Percentiles rank a stretch among this genome's conserved stretches.
These are phyloP conservation scores for Trypanosoma lewisi DNA, from an alignment of 208 protist species.

Conservation along the genomic window DNA sequence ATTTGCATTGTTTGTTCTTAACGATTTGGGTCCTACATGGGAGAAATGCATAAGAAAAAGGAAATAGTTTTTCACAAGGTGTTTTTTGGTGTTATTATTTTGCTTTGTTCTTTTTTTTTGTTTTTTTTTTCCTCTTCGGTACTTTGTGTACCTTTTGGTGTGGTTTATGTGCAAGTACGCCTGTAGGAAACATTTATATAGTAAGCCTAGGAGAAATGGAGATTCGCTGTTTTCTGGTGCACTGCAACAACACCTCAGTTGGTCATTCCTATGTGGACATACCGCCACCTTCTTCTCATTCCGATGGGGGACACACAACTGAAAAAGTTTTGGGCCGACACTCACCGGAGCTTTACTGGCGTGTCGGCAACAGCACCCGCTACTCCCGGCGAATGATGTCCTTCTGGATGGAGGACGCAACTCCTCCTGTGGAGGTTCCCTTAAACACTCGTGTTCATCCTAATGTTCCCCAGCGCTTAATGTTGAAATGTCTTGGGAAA, in stretches of 20 bases:
- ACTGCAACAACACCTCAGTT: slow-evolving; percentile 2
- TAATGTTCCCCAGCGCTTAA: slow-evolving; percentile 2
- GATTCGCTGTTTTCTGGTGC: slow-evolving; percentile 33
- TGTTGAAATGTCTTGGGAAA: slow-evolving; percentile 20
- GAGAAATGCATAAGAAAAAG: too few species aligned
- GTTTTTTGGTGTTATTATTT: too few species aligned
- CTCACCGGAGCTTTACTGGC: slow-evolving; percentile 36
- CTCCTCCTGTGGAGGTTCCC: background rate
- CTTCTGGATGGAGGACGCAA: background rate
- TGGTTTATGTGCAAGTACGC: slow-evolving; percentile 3
- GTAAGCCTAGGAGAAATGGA: slow-evolving; percentile 25
- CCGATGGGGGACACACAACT: background rate
- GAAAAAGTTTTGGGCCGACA: slow-evolving; percentile 21
- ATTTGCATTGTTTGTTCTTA: too few species aligned
- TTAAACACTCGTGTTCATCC: slow-evolving; percentile 4
- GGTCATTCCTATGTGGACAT: slow-evolving; percentile 9
- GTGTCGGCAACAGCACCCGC: slow-evolving; percentile 32
- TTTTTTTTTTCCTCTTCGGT: background rate
- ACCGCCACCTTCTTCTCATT: slow-evolving; percentile 4
- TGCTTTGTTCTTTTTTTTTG: background rate
- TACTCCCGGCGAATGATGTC: slow-evolving; percentile 36
- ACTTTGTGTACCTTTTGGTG: background rate
- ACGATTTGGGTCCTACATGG: too few species aligned
- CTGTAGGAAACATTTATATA: slow-evolving; percentile 8
- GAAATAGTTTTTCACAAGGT: too few species aligned